Percentiles rank a stretch among this genome's conserved stretches.
These are phyloP conservation scores for Pseudogymnoascus sp. DNA, from an alignment of 2,329 filamentous ascomycete species.

Conservation along the genomic window DNA sequence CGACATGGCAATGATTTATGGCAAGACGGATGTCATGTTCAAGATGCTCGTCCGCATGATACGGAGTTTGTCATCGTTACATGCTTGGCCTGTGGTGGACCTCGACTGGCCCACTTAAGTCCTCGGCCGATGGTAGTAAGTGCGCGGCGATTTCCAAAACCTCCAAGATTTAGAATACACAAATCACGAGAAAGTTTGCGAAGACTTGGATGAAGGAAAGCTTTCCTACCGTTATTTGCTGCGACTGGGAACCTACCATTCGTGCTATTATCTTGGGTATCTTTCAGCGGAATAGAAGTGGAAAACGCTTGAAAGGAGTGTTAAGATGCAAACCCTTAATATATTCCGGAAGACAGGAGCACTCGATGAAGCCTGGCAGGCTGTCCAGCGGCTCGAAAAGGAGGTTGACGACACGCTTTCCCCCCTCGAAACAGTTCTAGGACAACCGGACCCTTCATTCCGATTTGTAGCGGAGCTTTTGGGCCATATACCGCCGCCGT, in stretches of 20 bases:
- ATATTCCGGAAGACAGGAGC: not conserved
- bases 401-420: not conserved
- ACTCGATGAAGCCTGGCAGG: not conserved
- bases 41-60: not conserved
- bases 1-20: not conserved
- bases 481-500: not conserved
- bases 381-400: not conserved
- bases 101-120: not conserved
- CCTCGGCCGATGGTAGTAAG: not conserved
- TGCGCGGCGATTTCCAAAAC: not conserved
- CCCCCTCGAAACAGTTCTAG: not conserved
- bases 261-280: not conserved
- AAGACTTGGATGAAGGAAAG: conserved; percentile 12
- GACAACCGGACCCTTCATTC: not conserved
- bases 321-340: not conserved
- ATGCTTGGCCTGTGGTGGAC: not conserved
- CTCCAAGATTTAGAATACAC: not conserved
- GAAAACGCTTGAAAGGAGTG: not conserved
- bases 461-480: not conserved
- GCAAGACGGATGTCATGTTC: not conserved
- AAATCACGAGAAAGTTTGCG: conserved; percentile 8
- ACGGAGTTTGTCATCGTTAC: not conserved
- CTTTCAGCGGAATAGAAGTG: not conserved
- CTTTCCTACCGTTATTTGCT: conserved; percentile 3
- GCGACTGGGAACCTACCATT: not conserved